These are phyloP conservation scores for Kregervanrija fluxuum DNA, from an alignment of 805 yeast species.

Conservation along the genomic window DNA sequence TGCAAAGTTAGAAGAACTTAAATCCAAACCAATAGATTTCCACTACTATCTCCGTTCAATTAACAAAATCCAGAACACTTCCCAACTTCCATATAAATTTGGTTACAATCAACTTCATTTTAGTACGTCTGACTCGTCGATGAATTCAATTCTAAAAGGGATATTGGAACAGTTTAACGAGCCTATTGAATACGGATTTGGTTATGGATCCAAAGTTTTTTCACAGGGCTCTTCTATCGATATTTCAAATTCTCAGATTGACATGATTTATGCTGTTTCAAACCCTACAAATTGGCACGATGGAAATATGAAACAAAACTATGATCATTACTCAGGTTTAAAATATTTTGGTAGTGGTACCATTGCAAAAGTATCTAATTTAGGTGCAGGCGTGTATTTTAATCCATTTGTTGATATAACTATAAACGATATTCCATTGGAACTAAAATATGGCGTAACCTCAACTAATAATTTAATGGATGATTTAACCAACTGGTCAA, in stretches of 20 bases:
- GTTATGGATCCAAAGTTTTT: slow-evolving; percentile 93
- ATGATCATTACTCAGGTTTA: slow-evolving; percentile 71
- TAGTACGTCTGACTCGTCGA: slow-evolving; percentile 33
- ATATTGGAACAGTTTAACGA: slow-evolving; percentile 42
- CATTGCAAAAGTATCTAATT: slow-evolving; percentile 50
- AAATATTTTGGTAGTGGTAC: slow-evolving; percentile 51
- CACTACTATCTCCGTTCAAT: slow-evolving; percentile 28
- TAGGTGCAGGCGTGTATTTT: slow-evolving; percentile 89
- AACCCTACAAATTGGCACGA: slow-evolving; percentile 73
- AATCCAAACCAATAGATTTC: slow-evolving; percentile 28
- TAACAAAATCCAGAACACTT: slow-evolving; percentile 26
- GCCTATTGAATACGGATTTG: slow-evolving; percentile 75
- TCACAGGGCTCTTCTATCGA: slow-evolving; percentile 49
- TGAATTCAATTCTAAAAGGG: slow-evolving; percentile 36
- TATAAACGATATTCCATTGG: slow-evolving; percentile 27
- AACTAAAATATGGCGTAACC: slow-evolving; percentile 82
- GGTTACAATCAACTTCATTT: slow-evolving; percentile 48
- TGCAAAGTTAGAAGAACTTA: slow-evolving; percentile 22
- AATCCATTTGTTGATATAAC: slow-evolving; percentile 77
- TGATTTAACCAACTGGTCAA: slow-evolving; percentile 80
- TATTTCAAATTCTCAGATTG: slow-evolving; percentile 57
- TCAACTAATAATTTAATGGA: slow-evolving; percentile 49
- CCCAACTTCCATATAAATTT: slow-evolving; percentile 47
- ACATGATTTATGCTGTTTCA: slow-evolving; percentile 75
- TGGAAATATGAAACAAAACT: slow-evolving; percentile 56